Conservation (phyloP, 2,329 filamentous ascomycete species). For the Xylariales sp. region DNA sequence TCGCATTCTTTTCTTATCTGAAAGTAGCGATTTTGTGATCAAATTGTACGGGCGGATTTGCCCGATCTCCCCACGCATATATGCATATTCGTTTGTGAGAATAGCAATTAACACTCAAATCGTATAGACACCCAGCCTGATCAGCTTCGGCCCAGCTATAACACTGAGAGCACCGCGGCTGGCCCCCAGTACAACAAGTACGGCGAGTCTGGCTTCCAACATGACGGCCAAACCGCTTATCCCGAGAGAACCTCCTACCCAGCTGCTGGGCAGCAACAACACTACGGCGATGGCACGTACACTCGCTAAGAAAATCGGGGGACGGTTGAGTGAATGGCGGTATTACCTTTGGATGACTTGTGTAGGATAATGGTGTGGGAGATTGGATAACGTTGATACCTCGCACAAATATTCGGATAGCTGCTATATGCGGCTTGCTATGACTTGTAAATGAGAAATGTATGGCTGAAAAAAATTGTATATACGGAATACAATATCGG, state of each 20-base stretch:
- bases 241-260: slow-evolving; percentile 42
- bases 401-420: background rate
- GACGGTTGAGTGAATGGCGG: too few species aligned
- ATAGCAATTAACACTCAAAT: slow-evolving; percentile 7
- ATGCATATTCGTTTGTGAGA: background rate
- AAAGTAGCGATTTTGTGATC: background rate
- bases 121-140: slow-evolving; percentile 46
- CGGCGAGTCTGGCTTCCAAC: slow-evolving; percentile 44
- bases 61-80: background rate
- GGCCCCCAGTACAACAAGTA: slow-evolving; percentile 49
- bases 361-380: background rate
- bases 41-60: background rate
- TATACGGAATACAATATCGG: slow-evolving; percentile 9
- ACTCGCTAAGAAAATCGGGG: background rate
- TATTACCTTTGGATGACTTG: background rate
- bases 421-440: slow-evolving; percentile 1
- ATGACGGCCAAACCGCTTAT: slow-evolving; percentile 49
- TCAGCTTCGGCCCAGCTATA: slow-evolving; percentile 52
- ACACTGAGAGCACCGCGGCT: slow-evolving; percentile 52
- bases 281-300: slow-evolving; percentile 38
- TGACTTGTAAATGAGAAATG: slow-evolving; percentile 2
- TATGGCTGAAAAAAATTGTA: slow-evolving; percentile 15
- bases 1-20: background rate
- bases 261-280: slow-evolving; percentile 35
- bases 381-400: slow-evolving; percentile 11